Conservation (phyloP, 257 asterid genomes). For the Nemophila menziesii region DNA sequence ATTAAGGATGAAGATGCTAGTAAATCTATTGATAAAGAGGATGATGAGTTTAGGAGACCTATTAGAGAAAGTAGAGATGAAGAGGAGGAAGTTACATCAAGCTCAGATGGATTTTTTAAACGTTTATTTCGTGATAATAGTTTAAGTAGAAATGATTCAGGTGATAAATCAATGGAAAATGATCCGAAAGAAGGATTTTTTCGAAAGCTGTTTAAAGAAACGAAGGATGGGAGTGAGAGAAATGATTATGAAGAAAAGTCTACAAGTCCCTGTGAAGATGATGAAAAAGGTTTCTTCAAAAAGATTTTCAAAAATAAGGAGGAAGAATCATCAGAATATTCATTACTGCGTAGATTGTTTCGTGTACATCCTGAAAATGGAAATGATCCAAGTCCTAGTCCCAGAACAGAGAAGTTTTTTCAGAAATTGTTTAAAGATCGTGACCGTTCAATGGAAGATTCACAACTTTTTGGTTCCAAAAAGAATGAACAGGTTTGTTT, state of each 20-base stretch:
- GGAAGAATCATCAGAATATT: constrained; percentile 57
- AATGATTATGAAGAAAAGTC: constrained; percentile 44
- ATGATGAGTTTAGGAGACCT: constrained; percentile 27
- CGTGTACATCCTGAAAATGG: constrained; percentile 70
- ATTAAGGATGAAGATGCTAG: constrained; percentile 23
- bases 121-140: constrained; percentile 2
- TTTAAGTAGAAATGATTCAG: not conserved
- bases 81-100: not conserved
- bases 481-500: constrained; percentile 62
- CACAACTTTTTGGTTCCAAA: constrained; percentile 75
- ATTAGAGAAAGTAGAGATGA: constrained; percentile 1
- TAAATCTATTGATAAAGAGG: constrained; percentile 34
- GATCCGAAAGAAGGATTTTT: constrained; percentile 73
- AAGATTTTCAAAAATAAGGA: constrained; percentile 54
- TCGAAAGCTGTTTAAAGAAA: constrained; percentile 24
- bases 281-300: constrained; percentile 66
- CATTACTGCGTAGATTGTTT: constrained; percentile 55
- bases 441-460: constrained; percentile 83
- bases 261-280: constrained; percentile 48
- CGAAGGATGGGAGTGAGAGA: constrained; percentile 49
- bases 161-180: constrained; percentile 43
- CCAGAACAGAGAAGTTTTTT: constrained; percentile 81
- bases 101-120: constrained; percentile 2
- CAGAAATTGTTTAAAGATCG: constrained; percentile 87
- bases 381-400: constrained; percentile 48